Evolutionary conservation across 306 rosid species (phyloP).

Genomic region (Citrullus mucosospermus): DNA sequence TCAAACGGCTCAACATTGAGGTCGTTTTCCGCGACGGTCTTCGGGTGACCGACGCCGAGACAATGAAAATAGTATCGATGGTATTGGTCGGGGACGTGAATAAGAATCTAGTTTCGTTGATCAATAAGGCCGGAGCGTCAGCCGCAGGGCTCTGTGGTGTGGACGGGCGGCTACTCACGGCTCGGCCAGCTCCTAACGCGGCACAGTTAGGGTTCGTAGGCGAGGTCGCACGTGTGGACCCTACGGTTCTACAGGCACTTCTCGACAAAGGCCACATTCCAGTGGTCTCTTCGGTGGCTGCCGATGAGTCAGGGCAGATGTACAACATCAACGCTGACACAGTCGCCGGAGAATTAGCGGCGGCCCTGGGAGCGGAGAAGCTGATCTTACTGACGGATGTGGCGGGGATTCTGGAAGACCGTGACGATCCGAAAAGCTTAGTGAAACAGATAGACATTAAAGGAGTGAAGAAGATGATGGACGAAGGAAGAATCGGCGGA

Average conservation of each 20-base stretch:
- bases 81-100: constrained; percentile 84
- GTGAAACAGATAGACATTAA: constrained; percentile 62
- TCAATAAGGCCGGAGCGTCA: constrained; percentile 68
- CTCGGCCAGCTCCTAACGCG: constrained; percentile 63
- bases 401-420: constrained; percentile 63
- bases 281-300: constrained; percentile 81
- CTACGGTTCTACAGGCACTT: constrained; percentile 45
- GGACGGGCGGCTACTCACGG: constrained; percentile 66
- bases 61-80: constrained; percentile 97
- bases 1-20: constrained; percentile 64
- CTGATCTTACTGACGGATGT: constrained; percentile 80
- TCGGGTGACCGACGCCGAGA: constrained; percentile 69
- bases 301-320: constrained; percentile 62
- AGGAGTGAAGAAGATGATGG: constrained; percentile 64
- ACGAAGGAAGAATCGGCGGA: constrained; percentile 57
- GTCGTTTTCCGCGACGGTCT: constrained; percentile 79
- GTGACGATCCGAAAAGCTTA: constrained; percentile 43
- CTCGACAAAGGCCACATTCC: constrained; percentile 57
- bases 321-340: constrained; percentile 88
- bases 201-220: constrained; percentile 71
- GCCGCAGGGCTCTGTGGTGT: constrained; percentile 81
- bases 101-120: constrained; percentile 58
- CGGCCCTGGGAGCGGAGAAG: constrained; percentile 88
- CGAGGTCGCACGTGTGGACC: constrained; percentile 56
- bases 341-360: constrained; percentile 80